These are phyloP conservation scores for Psilocybe cubensis DNA, from an alignment of 768 basidiomycete species.

Conservation along the genomic window DNA sequence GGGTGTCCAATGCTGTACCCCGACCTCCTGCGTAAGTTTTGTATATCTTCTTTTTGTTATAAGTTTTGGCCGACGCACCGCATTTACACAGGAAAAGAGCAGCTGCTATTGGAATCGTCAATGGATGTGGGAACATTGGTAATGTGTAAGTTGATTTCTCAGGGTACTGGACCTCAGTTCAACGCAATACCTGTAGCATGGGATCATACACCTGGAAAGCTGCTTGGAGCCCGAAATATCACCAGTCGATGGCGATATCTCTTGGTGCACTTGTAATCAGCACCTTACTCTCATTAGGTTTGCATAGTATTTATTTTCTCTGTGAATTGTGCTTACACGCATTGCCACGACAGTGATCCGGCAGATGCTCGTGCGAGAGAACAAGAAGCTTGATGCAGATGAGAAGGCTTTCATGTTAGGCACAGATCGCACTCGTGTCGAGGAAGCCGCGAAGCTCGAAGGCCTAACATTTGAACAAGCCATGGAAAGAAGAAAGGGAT, in stretches of 20 bases:
- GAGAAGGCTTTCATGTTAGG: constrained; percentile 47
- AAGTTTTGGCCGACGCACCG: background rate
- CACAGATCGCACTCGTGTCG: constrained; percentile 52
- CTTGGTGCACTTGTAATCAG: constrained; percentile 38
- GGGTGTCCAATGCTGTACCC: constrained; percentile 64
- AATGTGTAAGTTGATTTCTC: constrained; percentile 47
- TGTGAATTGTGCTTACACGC: background rate
- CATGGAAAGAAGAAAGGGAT: constrained; percentile 55
- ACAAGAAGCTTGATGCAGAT: constrained; percentile 51
- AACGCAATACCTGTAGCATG: constrained; percentile 37
- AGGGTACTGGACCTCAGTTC: background rate
- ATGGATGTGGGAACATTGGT: constrained; percentile 59
- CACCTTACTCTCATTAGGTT: constrained; percentile 35
- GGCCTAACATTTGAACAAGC: constrained; percentile 65
- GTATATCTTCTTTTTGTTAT: background rate
- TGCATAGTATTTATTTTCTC: background rate
- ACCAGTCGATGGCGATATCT: constrained; percentile 61
- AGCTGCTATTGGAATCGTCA: constrained; percentile 66
- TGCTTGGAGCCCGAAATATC: constrained; percentile 64
- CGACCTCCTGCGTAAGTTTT: constrained; percentile 48
- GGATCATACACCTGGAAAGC: constrained; percentile 66
- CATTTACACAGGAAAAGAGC: constrained; percentile 41
- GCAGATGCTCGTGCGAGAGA: constrained; percentile 51
- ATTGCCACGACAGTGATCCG: constrained; percentile 34
- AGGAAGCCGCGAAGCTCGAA: constrained; percentile 61